Percentiles rank a stretch among this genome's conserved stretches.
phyloP scores from a whole-genome alignment of 31 red algal species.

The Porphyra umbilicalis region DNA sequence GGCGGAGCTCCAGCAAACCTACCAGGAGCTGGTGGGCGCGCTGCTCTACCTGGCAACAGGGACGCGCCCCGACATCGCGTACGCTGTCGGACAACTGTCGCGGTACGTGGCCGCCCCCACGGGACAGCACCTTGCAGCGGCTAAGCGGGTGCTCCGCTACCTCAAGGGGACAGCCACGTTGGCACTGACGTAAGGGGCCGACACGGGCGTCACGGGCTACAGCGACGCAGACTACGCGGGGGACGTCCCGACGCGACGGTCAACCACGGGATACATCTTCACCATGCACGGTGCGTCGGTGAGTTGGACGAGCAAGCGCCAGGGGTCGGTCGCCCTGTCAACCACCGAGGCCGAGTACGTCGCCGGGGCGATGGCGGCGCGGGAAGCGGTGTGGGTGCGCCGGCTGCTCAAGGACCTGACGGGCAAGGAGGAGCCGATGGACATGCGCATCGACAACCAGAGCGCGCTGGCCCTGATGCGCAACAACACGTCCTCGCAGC shows the following conservation, averaged over 20 bases:
- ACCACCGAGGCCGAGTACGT: conserved; percentile 29
- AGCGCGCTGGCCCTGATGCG: conserved; percentile 1
- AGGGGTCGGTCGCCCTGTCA: conserved; percentile 2
- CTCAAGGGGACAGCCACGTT: not conserved
- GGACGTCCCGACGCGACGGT: not conserved
- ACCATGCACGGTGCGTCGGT: not conserved
- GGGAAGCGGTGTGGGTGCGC: not conserved
- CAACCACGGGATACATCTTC: not conserved
- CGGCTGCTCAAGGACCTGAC: not conserved
- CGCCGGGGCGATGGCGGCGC: not conserved
- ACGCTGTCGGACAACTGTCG: not conserved
- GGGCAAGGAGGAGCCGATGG: not conserved
- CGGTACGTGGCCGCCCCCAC: not conserved
- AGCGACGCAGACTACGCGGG: conserved; percentile 14
- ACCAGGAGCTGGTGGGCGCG: conserved; percentile 3
- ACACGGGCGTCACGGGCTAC: not conserved
- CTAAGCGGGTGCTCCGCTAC: not conserved
- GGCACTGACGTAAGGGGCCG: not conserved
- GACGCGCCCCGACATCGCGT: not conserved
- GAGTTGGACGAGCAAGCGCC: conserved; percentile 11
- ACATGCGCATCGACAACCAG: not conserved
- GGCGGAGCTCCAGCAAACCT: not conserved
- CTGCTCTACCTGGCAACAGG: not conserved
- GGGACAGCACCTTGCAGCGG: not conserved
- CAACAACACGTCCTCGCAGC: not conserved